Base-by-base conservation (phyloP, 768 basidiomycete genomes). In the Termitomyces sp. region DNA sequence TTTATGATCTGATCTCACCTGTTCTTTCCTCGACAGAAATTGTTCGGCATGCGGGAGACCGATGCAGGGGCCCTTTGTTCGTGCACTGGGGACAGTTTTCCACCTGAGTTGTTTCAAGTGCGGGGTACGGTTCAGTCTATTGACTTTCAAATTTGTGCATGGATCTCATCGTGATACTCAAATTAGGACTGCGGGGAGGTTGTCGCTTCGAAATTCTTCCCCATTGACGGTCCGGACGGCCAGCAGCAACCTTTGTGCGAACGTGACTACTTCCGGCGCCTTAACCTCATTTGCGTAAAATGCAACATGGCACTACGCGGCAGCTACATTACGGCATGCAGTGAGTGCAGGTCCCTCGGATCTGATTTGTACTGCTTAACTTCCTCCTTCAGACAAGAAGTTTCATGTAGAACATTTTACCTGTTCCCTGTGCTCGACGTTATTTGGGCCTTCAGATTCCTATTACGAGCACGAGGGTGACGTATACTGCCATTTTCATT, bases 391-490 rank as follows among this genome's bases (percentile, higher is more conserved):
- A 98, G 95, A 89, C 77, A 93, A 94, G 79, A 99, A 99, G 73
- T 99, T 87, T 73, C 96, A 99, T 71, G 95, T 98, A 63, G 97
- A 99, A 74, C 97, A 98, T 70, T 99, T 99, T 70, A 97, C 95
- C 47, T 99, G 97, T 75, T 96, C 94, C 5, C 85, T 95, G 56
- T 98, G 97, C 73, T 82, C 96, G 47, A 95, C 90, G 14, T 81
- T 98, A 40, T 98, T 99, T 67, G 97, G 97, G 6, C 94, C 96
- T 4, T 92, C 96, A 67, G 97, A 98, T 73, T 97, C 94, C 51
- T 99, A 99, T 74, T 99, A 99, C 70, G 97, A 99, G 70, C 97
- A 98, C 68, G 91, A 92, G 61, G 91, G 89, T n/a, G 87, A 94
- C 67, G 97, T 98, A 25, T 99, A 90, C 71, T 99, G 97, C 69